phyloP scores from a whole-genome alignment of 768 basidiomycete genomes.

The Lentinula aciculospora region DNA sequence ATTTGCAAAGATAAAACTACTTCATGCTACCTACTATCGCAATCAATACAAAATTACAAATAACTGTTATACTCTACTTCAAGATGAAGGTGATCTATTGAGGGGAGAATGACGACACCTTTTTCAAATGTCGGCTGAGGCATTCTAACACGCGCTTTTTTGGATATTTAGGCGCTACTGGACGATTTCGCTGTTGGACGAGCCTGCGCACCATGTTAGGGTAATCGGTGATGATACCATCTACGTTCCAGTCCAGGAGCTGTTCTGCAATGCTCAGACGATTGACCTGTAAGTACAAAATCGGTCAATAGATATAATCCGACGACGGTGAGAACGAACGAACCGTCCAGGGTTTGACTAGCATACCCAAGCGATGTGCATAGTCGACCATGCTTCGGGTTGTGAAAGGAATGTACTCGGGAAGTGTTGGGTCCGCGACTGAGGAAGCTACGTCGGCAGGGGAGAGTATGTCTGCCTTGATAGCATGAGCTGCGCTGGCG shows the following conservation, averaged over 20 bases:
- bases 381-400: constrained; percentile 63
- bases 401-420: constrained; percentile 49
- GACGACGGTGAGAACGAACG: constrained; percentile 15
- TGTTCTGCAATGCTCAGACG: constrained; percentile 55
- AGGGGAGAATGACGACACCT: constrained; percentile 18
- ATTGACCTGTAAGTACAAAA: constrained; percentile 42
- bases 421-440: constrained; percentile 34
- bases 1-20: background rate
- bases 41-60: background rate
- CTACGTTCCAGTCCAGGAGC: constrained; percentile 53
- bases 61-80: background rate
- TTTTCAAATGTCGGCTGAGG: constrained; percentile 41
- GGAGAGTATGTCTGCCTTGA: constrained; percentile 62
- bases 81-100: background rate
- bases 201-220: constrained; percentile 54
- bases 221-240: constrained; percentile 79
- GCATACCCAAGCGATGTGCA: constrained; percentile 57
- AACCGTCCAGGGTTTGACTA: constrained; percentile 74
- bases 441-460: constrained; percentile 40
- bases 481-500: constrained; percentile 61
- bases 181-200: constrained; percentile 45
- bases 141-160: constrained; percentile 57
- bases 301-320: background rate
- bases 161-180: constrained; percentile 54
- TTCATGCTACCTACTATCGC: background rate